phyloP scores from a whole-genome alignment of 2,329 filamentous ascomycete species.

The Dactylonectria estremocensis region DNA sequence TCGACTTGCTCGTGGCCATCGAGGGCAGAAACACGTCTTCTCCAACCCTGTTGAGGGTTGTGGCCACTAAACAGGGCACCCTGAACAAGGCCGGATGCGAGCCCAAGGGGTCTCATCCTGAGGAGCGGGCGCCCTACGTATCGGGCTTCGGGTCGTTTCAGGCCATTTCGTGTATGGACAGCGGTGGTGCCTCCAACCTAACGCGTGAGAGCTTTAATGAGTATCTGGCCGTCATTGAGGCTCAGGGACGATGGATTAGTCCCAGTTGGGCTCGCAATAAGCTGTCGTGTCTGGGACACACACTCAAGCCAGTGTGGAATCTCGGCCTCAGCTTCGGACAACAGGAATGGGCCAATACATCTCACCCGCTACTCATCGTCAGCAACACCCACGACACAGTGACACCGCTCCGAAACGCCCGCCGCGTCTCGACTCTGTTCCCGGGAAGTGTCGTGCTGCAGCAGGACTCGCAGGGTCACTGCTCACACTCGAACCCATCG shows the following conservation, averaged over 20 bases:
- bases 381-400: constrained; percentile 54
- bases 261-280: constrained; percentile 31
- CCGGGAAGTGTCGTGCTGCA: constrained; percentile 42
- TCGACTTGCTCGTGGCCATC: constrained; percentile 24
- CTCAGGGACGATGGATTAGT: constrained; percentile 33
- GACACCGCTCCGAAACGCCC: constrained; percentile 58
- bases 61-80: constrained; percentile 6
- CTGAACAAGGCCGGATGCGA: constrained; percentile 25
- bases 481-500: constrained; percentile 31
- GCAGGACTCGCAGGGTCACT: constrained; percentile 43
- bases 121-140: constrained; percentile 16
- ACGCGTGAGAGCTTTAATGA: constrained; percentile 33
- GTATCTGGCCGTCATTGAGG: constrained; percentile 26
- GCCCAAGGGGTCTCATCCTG: constrained; percentile 6
- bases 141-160: constrained; percentile 13
- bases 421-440: constrained; percentile 31
- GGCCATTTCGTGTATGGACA: constrained; percentile 35
- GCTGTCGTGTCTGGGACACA: constrained; percentile 31
- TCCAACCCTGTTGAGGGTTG: background rate
- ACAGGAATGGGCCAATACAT: constrained; percentile 30
- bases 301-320: constrained; percentile 33
- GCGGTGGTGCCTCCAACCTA: constrained; percentile 9
- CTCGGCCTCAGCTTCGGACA: constrained; percentile 10
- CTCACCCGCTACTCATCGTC: constrained; percentile 34
- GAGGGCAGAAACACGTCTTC: constrained; percentile 26